phyloP scores from a whole-genome alignment of 352 stramenopile genomes.

The Globisporangium lucens region DNA sequence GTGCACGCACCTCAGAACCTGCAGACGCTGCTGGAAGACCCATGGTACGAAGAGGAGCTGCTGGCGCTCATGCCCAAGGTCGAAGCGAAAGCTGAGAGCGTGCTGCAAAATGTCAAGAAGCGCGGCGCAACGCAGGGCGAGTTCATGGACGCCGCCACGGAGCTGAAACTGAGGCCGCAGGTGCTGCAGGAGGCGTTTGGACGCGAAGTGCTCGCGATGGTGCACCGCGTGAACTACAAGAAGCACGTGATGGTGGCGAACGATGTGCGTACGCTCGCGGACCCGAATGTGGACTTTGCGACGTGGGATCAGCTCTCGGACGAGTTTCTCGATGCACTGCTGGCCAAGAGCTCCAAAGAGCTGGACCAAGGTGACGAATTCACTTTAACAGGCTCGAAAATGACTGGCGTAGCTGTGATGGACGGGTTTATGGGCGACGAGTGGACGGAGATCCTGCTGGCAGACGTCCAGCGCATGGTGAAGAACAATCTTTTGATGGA shows the following conservation, averaged over 20 bases:
- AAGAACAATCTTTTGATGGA: slow-evolving; percentile 49
- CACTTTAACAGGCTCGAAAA: not conserved
- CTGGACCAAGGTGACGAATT: not conserved
- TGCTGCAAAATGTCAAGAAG: slow-evolving; percentile 80
- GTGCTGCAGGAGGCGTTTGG: slow-evolving; percentile 85
- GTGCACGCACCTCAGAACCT: slow-evolving; percentile 66
- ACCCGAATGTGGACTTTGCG: slow-evolving; percentile 51
- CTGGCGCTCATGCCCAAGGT: slow-evolving; percentile 81
- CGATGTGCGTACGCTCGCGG: slow-evolving; percentile 53
- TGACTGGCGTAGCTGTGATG: slow-evolving; percentile 44
- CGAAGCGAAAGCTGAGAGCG: slow-evolving; percentile 65
- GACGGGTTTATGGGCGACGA: slow-evolving; percentile 82
- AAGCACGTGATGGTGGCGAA: slow-evolving; percentile 78
- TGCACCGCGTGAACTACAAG: slow-evolving; percentile 79
- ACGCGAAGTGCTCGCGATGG: slow-evolving; percentile 77
- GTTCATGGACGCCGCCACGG: slow-evolving; percentile 71
- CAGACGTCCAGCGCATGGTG: slow-evolving; percentile 65
- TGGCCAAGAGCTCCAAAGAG: slow-evolving; percentile 6
- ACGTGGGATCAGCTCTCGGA: slow-evolving; percentile 63
- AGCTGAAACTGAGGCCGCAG: slow-evolving; percentile 64
- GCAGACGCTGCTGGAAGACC: slow-evolving; percentile 66
- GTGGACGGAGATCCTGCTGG: slow-evolving; percentile 59
- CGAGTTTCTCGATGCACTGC: slow-evolving; percentile 44
- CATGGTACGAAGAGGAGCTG: slow-evolving; percentile 79
- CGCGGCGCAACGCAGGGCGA: slow-evolving; percentile 67